phyloP scores from a whole-genome alignment of 2,329 filamentous ascomycete species.

The Rutstroemia sp. region DNA sequence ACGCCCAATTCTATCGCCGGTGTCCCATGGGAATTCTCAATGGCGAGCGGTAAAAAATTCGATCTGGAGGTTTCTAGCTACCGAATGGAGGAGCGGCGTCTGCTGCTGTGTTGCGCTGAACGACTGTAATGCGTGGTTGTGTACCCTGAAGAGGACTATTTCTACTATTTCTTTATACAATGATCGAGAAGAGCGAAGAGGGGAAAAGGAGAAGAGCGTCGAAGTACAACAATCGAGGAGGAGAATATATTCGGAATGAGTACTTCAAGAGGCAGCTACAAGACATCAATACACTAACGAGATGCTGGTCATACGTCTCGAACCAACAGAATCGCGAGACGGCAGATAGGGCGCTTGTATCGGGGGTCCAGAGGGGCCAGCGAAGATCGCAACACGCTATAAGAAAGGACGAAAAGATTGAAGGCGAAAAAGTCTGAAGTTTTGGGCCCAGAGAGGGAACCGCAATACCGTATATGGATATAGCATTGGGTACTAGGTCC shows the following conservation, averaged over 20 bases:
- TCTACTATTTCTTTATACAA: slow-evolving; percentile 15
- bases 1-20: slow-evolving; percentile 27
- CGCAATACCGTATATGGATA: slow-evolving; percentile 33
- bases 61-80: slow-evolving; percentile 8
- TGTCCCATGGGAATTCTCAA: slow-evolving; percentile 28
- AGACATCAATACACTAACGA: slow-evolving; percentile 10
- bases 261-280: slow-evolving; percentile 15
- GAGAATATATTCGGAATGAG: slow-evolving; percentile 4
- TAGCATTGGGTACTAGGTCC: slow-evolving; percentile 19
- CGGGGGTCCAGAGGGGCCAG: slow-evolving; percentile 21
- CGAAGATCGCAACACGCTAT: slow-evolving; percentile 21
- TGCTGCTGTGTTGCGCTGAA: slow-evolving; percentile 17
- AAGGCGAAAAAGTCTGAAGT: slow-evolving; percentile 11
- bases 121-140: slow-evolving; percentile 20
- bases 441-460: slow-evolving; percentile 23
- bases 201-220: slow-evolving; percentile 17
- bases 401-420: slow-evolving; percentile 13
- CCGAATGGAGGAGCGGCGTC: slow-evolving; percentile 11
- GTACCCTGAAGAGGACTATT: slow-evolving; percentile 6
- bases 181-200: slow-evolving; percentile 17
- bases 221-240: slow-evolving; percentile 17
- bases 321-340: slow-evolving; percentile 5
- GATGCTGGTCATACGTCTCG: slow-evolving; percentile 3
- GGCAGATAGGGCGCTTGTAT: slow-evolving; percentile 23
- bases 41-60: slow-evolving; percentile 16